Conservation (phyloP, 352 stramenopile genomes). For the Globisporangium paddicum region DNA sequence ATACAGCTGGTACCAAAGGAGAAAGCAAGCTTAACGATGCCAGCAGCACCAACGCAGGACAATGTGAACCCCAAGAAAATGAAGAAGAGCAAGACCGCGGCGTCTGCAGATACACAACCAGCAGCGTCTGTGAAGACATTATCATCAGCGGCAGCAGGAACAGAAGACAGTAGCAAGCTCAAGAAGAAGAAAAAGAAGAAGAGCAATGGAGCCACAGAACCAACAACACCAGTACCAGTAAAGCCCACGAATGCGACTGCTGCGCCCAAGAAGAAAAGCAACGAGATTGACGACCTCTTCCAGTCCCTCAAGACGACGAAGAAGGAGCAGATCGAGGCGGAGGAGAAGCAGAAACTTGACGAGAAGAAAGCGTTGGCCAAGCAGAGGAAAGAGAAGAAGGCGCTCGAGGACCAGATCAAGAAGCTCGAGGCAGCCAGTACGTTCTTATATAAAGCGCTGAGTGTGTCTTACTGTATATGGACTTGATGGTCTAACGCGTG, state of each 20-base stretch:
- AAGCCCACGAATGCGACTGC: neutral
- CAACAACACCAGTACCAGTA: neutral
- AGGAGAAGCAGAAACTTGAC: conserved; percentile 48
- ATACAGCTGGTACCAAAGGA: neutral
- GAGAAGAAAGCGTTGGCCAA: conserved; percentile 35
- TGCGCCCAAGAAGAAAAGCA: conserved; percentile 14
- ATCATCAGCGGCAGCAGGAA: neutral
- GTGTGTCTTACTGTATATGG: too few relatives aligned
- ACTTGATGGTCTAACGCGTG: neutral
- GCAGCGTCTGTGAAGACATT: neutral
- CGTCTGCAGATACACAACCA: neutral
- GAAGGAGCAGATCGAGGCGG: conserved; percentile 50
- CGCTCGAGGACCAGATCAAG: conserved; percentile 75
- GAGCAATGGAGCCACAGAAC: conserved; percentile 2
- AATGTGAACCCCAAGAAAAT: neutral
- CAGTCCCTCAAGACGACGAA: conserved; percentile 71
- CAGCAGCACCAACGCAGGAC: neutral
- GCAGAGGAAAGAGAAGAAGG: conserved; percentile 57
- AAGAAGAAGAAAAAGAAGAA: conserved; percentile 69
- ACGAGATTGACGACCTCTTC: conserved; percentile 81
- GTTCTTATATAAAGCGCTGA: too few relatives aligned
- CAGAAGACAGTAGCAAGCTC: conserved; percentile 13
- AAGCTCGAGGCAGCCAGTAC: conserved; percentile 75
- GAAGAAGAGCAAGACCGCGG: conserved; percentile 14
- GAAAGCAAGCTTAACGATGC: neutral